Base-by-base conservation (phyloP, 805 yeast genomes). In the Komagataella pseudopastoris region DNA sequence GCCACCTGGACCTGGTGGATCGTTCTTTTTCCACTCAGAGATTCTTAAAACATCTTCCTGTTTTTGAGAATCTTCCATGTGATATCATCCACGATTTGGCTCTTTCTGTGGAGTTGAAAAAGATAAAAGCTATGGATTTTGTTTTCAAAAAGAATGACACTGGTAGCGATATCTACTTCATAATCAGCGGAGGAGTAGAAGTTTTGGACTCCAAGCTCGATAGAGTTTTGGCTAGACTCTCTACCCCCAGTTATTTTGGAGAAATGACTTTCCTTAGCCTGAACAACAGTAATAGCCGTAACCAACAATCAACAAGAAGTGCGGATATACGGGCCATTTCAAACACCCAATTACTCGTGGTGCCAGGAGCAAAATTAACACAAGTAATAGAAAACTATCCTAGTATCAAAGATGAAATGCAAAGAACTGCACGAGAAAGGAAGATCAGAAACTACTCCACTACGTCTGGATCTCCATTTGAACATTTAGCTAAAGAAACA, bases 101-200 rank as follows among this genome's bases (percentile, higher is more conserved):
- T 0, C 65, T 83, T 49, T 74, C 77, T 22, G 85, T 78, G 16
- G 88, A 82, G 56, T 78, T 85, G 14, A 59, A 67, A 50, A 64
- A 71, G 53, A 75, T 64, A 56, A 70, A 71, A 20, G 77, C 87
- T 1, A 81, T 78, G 66, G 81, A 83, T 57, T 75, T 72, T 57
- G 74, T 85, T 46, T 74, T 84, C 53, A 70, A 70, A 47, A 80
- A 82, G 58, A 83, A 82, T 45, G 83, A 79, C 49, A 51, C 58
- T 1, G 86, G 85, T 4, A 70, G 80, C 23, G 88, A 83, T 55
- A 78, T 85, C 23, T 85, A 74, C 60, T 82, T 85, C 58, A 74
- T 85, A 23, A 76, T 81, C 6, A 71, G 69, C 56, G 93, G 93
- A 7, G 83, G 79, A 57, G 86, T 83, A 4, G 90, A 85, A 60